These are phyloP conservation scores for Aristolochia contorta DNA, from an alignment of 164 flowering plant species.

Conservation along the genomic window DNA sequence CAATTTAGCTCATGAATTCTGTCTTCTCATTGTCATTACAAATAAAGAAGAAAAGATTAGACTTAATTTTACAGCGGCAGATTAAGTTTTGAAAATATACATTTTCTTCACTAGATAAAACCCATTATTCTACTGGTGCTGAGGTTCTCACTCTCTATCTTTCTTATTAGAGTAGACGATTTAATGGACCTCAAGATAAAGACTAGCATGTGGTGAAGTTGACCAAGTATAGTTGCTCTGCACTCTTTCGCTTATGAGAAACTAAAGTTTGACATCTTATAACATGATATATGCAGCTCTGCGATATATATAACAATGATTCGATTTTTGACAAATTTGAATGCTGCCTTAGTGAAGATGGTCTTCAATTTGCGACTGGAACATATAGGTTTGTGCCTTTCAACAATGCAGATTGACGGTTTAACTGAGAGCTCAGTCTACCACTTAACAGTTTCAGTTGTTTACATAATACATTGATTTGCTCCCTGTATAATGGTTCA, in stretches of 20 bases:
- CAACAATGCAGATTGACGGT: background rate
- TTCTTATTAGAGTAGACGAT: too few species aligned
- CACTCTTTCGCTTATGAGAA: background rate
- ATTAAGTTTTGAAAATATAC: background rate
- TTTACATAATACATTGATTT: conserved; percentile 6
- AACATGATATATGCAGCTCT: conserved; percentile 43
- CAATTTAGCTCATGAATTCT: background rate
- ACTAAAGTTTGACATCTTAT: conserved; percentile 1
- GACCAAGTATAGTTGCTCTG: background rate
- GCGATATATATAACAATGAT: conserved; percentile 91
- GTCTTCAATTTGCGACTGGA: conserved; percentile 82
- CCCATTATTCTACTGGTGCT: too few species aligned
- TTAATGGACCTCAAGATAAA: too few species aligned
- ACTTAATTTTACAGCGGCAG: background rate
- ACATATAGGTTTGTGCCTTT: conserved; percentile 64
- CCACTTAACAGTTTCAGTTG: background rate
- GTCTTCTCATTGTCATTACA: background rate
- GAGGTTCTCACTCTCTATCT: too few species aligned
- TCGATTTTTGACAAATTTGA: conserved; percentile 97
- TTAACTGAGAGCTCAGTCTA: background rate
- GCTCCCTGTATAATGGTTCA: conserved; percentile 15
- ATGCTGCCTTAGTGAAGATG: conserved; percentile 93
- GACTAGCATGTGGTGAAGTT: too few species aligned
- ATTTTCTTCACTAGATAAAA: background rate
- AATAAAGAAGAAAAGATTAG: too few species aligned